Evolutionary conservation across 2,329 filamentous ascomycete genomes (phyloP), one percentile per base, ranked within the genome.

Genomic region (Arachnopeziza araneosa): DNA sequence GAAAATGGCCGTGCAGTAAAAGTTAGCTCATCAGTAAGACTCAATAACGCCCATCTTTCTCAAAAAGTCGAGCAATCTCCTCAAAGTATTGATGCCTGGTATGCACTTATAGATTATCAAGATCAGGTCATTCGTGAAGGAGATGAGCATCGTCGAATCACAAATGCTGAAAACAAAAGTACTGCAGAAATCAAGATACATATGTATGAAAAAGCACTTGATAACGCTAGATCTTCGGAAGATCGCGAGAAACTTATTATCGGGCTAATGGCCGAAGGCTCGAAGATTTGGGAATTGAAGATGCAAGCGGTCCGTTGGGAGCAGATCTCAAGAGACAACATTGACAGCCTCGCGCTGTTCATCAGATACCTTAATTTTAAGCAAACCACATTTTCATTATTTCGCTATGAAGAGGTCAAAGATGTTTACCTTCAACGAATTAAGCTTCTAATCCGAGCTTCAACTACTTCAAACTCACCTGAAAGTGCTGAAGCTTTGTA

Each of bases 101-200:
- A 96, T 19, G 80, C 83, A 48, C 79, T 97, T n/a, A 88, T 93
- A 52, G 77, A 85, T 8, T 86, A 96, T 62, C 93, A 98, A 74
- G 85, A 91, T 63, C 73, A 75, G 1, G 78, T 96, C 58, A 75
- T 93, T 50, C 76, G 77, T 56, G 75, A 78, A 24, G 78, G 78
- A 24, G 75, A 79, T 23, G 74, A 74, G 62, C 77, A 76, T 69
- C 79, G 70, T 50, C 78, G 74, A 49, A 76, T 79, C 24, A 86
- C 84, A 0, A 76, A 78, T 26, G 83, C 86, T 2, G 89, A 95
- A 69, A 77, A 78, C 55, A 82, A 81, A 63, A 88, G 88, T 63
- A 83, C 90, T 58, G 86, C 91, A 2, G 88, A 95, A 64, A 85
- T 96, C 58, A 93, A 91, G 65, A 76, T 96, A 1, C 85, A 88